These are phyloP conservation scores for Wilcoxina mikolae DNA, from an alignment of 495 filamentous ascomycete species.

Conservation along the genomic window DNA sequence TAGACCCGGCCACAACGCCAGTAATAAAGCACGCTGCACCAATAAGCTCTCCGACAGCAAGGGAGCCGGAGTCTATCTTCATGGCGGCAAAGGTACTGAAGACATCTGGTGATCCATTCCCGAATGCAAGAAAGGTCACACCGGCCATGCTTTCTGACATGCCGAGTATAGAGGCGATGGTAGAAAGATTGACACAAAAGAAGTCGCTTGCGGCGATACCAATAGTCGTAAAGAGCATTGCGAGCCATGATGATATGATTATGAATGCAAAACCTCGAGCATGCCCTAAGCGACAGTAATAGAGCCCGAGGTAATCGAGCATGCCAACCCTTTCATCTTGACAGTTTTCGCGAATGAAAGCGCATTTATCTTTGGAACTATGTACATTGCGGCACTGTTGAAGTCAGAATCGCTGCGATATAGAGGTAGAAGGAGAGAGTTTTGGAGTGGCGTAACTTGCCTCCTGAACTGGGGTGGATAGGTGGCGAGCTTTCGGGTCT, in stretches of 20 bases:
- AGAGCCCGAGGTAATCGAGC: conserved; percentile 74
- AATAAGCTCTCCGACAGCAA: conserved; percentile 90
- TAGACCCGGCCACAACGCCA: conserved; percentile 92
- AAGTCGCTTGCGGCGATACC: conserved; percentile 98
- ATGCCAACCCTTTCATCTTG: conserved; percentile 79
- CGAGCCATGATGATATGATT: conserved; percentile 67
- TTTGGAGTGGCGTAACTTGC: background rate
- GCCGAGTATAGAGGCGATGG: conserved; percentile 70
- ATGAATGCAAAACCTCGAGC: conserved; percentile 62
- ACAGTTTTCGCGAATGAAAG: conserved; percentile 69
- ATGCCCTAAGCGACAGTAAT: conserved; percentile 66
- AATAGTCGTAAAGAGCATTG: conserved; percentile 87
- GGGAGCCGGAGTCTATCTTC: conserved; percentile 85
- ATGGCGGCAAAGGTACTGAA: conserved; percentile 98
- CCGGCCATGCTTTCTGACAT: conserved; percentile 94
- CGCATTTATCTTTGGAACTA: conserved; percentile 62
- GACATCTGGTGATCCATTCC: conserved; percentile 97
- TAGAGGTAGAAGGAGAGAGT: background rate
- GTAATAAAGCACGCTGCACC: conserved; percentile 95
- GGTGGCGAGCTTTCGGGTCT: background rate
- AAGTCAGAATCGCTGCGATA: conserved; percentile 2
- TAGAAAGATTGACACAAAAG: conserved; percentile 91
- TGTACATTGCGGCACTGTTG: conserved; percentile 68
- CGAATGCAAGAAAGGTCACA: conserved; percentile 92
- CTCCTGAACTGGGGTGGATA: background rate